phyloP scores from a whole-genome alignment of 2,329 filamentous ascomycete species.

The Pochonia chlamydosporia region DNA sequence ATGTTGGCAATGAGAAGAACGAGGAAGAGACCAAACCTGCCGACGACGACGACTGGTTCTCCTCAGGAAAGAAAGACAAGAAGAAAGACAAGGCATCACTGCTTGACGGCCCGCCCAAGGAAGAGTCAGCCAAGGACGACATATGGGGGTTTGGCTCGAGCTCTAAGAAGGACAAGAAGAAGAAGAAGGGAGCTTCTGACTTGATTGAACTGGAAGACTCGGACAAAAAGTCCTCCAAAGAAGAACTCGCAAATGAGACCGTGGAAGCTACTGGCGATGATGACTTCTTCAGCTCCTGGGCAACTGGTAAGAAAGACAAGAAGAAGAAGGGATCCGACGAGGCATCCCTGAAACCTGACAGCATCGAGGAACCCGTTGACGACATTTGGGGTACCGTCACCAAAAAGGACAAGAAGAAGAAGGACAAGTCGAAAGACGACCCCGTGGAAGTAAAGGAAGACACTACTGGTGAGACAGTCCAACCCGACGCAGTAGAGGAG shows the following conservation, averaged over 20 bases:
- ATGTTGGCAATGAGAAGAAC: neutral
- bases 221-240: conserved; percentile 16
- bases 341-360: conserved; percentile 31
- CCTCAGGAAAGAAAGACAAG: conserved; percentile 7
- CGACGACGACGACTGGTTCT: neutral
- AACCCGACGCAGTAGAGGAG: conserved; percentile 40
- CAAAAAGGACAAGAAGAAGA: conserved; percentile 40
- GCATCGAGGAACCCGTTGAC: conserved; percentile 38
- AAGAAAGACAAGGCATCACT: conserved; percentile 16
- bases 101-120: conserved; percentile 13
- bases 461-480: conserved; percentile 38
- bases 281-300: conserved; percentile 52
- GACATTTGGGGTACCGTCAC: conserved; percentile 29
- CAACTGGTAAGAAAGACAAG: conserved; percentile 45
- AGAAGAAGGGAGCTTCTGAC: conserved; percentile 32
- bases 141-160: conserved; percentile 17
- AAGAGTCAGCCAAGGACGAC: conserved; percentile 13
- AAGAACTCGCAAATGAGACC: conserved; percentile 21
- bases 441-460: conserved; percentile 41
- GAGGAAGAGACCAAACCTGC: conserved; percentile 1
- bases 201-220: conserved; percentile 30
- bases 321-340: conserved; percentile 28
- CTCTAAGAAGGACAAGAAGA: conserved; percentile 34
- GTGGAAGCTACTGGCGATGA: conserved; percentile 33
- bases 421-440: conserved; percentile 44